Evolutionary conservation across 169 alveolate species (phyloP).

Genomic region (Plasmodium knowlesi): DNA sequence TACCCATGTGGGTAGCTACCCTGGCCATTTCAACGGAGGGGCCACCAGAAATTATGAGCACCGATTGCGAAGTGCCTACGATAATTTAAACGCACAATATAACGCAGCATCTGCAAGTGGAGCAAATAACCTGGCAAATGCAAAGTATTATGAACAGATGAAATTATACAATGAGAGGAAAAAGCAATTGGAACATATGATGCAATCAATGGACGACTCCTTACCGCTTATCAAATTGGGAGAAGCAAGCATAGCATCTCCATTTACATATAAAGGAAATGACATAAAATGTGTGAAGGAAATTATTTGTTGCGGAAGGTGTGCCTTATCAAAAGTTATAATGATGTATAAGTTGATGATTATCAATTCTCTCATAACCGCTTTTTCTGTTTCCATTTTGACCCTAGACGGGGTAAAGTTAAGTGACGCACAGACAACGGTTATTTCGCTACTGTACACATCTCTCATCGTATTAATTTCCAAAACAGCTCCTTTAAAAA

Average conservation of each 20-base stretch:
- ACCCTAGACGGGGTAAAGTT: conserved; percentile 97
- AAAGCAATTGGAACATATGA: conserved; percentile 40
- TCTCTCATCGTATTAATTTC: conserved; percentile 80
- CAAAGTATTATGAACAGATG: conserved; percentile 56
- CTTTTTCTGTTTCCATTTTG: conserved; percentile 94
- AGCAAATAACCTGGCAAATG: conserved; percentile 72
- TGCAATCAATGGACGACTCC: conserved; percentile 86
- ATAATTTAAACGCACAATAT: conserved; percentile 43
- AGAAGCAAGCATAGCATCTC: conserved; percentile 99
- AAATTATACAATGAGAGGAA: conserved; percentile 54
- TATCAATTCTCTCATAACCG: conserved; percentile 94
- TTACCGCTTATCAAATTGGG: conserved; percentile 92
- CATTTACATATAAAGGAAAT: conserved; percentile 95
- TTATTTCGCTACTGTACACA: conserved; percentile 86
- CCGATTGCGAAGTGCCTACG: conserved; percentile 74
- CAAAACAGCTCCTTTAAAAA: conserved; percentile 80
- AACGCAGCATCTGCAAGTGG: conserved; percentile 26
- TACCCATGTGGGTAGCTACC: neutral
- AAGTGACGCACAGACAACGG: conserved; percentile 96
- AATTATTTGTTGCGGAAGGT: conserved; percentile 94
- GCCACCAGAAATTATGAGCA: neutral
- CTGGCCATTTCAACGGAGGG: conserved; percentile 13
- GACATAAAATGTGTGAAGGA: conserved; percentile 93
- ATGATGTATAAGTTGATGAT: conserved; percentile 97
- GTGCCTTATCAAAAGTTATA: conserved; percentile 95